phyloP scores from a whole-genome alignment of 1,284 basidiomycete genomes.

The Cystobasidium sp. region DNA sequence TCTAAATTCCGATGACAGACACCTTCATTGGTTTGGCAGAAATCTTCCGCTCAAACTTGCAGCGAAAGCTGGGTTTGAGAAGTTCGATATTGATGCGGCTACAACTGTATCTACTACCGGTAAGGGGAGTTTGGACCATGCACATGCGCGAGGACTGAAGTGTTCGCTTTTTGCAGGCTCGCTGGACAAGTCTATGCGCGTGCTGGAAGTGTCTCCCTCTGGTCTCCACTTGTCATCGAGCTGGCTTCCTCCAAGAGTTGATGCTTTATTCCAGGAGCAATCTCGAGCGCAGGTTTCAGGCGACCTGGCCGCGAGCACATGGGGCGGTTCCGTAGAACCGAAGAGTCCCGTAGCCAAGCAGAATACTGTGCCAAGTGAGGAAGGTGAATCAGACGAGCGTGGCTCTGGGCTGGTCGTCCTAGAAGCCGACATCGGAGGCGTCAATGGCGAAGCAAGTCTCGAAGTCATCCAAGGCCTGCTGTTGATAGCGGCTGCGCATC shows the following conservation, averaged over 20 bases:
- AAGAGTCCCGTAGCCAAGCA: neutral
- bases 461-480: conserved; percentile 46
- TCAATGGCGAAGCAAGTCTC: conserved; percentile 48
- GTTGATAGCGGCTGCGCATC: conserved; percentile 4
- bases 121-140: neutral
- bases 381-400: conserved; percentile 26
- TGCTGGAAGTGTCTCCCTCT: conserved; percentile 44
- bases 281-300: neutral
- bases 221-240: conserved; percentile 47
- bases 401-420: conserved; percentile 46
- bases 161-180: conserved; percentile 38
- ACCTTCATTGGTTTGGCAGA: conserved; percentile 46
- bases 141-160: conserved; percentile 29
- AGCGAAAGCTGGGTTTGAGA: conserved; percentile 44
- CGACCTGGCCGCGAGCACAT: neutral
- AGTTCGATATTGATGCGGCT: conserved; percentile 46
- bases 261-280: neutral
- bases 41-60: conserved; percentile 29
- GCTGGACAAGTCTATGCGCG: conserved; percentile 34
- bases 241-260: conserved; percentile 46
- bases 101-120: neutral
- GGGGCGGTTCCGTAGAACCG: neutral
- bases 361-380: neutral
- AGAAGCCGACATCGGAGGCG: conserved; percentile 46
- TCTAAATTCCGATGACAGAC: conserved; percentile 27